Conservation (phyloP, 2,329 filamentous ascomycete species). For the Ilyonectria sp. region DNA sequence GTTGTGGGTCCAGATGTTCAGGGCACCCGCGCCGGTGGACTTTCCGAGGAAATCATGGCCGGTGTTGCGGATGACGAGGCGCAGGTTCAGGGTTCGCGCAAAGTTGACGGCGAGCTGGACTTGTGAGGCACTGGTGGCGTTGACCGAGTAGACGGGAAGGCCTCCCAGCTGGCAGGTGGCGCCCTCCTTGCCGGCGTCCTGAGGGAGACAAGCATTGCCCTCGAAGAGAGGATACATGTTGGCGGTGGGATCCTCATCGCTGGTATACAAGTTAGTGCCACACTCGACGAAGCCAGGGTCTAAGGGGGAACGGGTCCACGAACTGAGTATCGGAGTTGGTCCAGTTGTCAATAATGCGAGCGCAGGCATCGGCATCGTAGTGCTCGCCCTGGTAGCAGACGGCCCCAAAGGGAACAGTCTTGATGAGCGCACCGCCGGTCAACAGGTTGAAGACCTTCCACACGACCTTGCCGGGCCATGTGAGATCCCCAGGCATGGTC, state of each 20-base stretch:
- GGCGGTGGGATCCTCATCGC: slow-evolving; percentile 30
- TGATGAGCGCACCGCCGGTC: slow-evolving; percentile 49
- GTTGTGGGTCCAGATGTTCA: slow-evolving; percentile 71
- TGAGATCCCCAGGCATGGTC: slow-evolving; percentile 49
- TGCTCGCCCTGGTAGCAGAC: slow-evolving; percentile 49
- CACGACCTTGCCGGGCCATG: slow-evolving; percentile 46
- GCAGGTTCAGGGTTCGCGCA: slow-evolving; percentile 59
- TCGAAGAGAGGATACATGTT: slow-evolving; percentile 57
- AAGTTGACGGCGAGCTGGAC: slow-evolving; percentile 63
- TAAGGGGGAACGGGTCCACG: slow-evolving; percentile 1
- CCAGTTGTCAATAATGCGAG: slow-evolving; percentile 48
- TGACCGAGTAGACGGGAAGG: slow-evolving; percentile 59
- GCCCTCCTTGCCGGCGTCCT: slow-evolving; percentile 39
- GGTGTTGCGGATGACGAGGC: slow-evolving; percentile 63
- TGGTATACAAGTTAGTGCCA: slow-evolving; percentile 21
- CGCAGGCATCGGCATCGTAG: slow-evolving; percentile 49
- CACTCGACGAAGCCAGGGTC: neutral
- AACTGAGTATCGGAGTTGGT: slow-evolving; percentile 38
- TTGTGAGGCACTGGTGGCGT: slow-evolving; percentile 57
- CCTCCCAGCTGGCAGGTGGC: slow-evolving; percentile 56
- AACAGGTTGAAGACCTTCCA: slow-evolving; percentile 55
- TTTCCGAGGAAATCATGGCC: slow-evolving; percentile 68
- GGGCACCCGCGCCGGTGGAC: slow-evolving; percentile 69
- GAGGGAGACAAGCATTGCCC: slow-evolving; percentile 53
- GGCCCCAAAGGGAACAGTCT: slow-evolving; percentile 51